phyloP scores from a whole-genome alignment of 2,329 filamentous ascomycete genomes.

The Beauveria pseudobassiana region DNA sequence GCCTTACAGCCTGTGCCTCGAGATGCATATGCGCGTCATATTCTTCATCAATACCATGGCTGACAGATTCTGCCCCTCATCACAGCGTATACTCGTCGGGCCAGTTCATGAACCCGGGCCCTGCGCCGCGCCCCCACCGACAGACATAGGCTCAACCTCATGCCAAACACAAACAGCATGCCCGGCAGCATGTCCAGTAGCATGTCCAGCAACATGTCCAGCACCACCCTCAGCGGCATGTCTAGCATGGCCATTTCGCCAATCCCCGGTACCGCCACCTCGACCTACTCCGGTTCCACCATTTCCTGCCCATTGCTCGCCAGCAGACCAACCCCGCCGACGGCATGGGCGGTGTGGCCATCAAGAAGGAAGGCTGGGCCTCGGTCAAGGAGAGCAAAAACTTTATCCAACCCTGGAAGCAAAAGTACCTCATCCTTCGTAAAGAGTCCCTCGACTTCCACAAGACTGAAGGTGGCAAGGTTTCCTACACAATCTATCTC shows the following conservation, averaged over 20 bases:
- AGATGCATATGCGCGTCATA: too few species aligned
- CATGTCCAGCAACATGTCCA: not conserved
- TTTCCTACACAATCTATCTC: slow-evolving; percentile 76
- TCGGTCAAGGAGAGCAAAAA: slow-evolving; percentile 86
- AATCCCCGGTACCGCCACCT: slow-evolving; percentile 57
- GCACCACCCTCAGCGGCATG: slow-evolving; percentile 67
- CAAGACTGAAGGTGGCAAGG: slow-evolving; percentile 82
- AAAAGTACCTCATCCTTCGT: slow-evolving; percentile 83
- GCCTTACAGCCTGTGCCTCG: too few species aligned
- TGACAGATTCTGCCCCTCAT: not conserved
- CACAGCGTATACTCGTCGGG: slow-evolving; percentile 45
- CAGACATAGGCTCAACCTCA: slow-evolving; percentile 72
- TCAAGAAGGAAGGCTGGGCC: slow-evolving; percentile 77
- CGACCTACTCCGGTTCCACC: slow-evolving; percentile 63
- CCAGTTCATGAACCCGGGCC: slow-evolving; percentile 94
- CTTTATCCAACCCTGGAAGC: slow-evolving; percentile 79
- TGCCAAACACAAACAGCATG: slow-evolving; percentile 60
- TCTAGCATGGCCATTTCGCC: slow-evolving; percentile 70
- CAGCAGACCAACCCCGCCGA: slow-evolving; percentile 55
- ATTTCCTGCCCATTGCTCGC: slow-evolving; percentile 63
- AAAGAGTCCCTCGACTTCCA: slow-evolving; percentile 92
- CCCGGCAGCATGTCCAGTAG: slow-evolving; percentile 67
- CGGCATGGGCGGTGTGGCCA: slow-evolving; percentile 59
- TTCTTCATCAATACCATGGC: not conserved
- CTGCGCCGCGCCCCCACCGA: slow-evolving; percentile 85